Evolutionary conservation across 371 early-diverging fungal genomes (phyloP).

Genomic region (Vairimorpha necatrix): DNA sequence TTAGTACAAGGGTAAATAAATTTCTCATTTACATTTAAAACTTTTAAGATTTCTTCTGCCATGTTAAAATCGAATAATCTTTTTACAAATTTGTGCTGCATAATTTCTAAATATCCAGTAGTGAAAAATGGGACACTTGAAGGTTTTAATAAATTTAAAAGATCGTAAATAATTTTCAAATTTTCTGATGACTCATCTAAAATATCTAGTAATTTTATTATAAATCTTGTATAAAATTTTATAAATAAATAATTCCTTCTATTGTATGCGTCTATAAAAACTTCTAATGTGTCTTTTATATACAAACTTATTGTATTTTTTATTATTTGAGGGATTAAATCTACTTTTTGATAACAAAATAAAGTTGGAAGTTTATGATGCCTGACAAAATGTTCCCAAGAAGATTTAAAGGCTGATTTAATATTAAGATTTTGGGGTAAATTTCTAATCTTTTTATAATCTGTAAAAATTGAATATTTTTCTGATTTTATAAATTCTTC

Average conservation of each 20-base stretch:
- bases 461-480: conserved; percentile 18
- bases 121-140: conserved; percentile 43
- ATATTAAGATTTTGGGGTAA: conserved; percentile 13
- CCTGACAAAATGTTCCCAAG: conserved; percentile 58
- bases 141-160: conserved; percentile 47
- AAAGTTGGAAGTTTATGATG: conserved; percentile 35
- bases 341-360: conserved; percentile 53
- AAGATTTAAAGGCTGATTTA: conserved; percentile 47
- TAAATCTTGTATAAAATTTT: conserved; percentile 48
- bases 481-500: conserved; percentile 40
- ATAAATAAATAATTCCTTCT: conserved; percentile 53
- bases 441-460: conserved; percentile 8
- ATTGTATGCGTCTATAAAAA: conserved; percentile 53
- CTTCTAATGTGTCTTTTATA: conserved; percentile 39
- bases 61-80: conserved; percentile 15
- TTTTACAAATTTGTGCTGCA: conserved; percentile 28
- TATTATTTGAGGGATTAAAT: conserved; percentile 40
- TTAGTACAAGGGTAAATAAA: conserved; percentile 18
- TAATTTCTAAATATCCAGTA: conserved; percentile 46
- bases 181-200: conserved; percentile 34
- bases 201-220: conserved; percentile 41
- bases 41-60: conserved; percentile 15
- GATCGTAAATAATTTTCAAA: conserved; percentile 3
- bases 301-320: conserved; percentile 14
- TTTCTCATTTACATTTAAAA: conserved; percentile 17